phyloP scores from a whole-genome alignment of 2,329 filamentous ascomycete genomes.

The Cytospora leucostoma region DNA sequence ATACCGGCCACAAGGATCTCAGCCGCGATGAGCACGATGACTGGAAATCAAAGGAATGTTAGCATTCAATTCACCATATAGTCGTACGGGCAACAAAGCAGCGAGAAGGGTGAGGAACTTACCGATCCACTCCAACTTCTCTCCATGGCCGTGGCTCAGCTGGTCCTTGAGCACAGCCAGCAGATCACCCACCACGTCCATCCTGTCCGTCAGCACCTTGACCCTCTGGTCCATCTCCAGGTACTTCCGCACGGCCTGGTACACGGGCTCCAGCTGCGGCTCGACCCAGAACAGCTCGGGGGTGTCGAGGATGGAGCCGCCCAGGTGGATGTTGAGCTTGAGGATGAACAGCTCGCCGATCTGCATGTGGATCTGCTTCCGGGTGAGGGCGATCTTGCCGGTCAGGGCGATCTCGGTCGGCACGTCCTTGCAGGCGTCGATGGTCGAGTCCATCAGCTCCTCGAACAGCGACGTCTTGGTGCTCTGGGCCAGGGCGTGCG shows the following conservation, averaged over 20 bases:
- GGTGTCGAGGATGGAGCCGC: slow-evolving; percentile 93
- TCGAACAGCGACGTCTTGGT: slow-evolving; percentile 98
- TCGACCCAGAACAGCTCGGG: slow-evolving; percentile 99
- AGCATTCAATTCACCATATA: background rate
- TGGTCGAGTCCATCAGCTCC: slow-evolving; percentile 90
- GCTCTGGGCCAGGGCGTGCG: slow-evolving; percentile 90
- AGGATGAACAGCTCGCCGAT: slow-evolving; percentile 98
- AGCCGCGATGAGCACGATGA: slow-evolving; percentile 92
- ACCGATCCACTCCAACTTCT: slow-evolving; percentile 90
- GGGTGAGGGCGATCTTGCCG: slow-evolving; percentile 85
- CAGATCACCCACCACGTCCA: slow-evolving; percentile 92
- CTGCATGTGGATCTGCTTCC: slow-evolving; percentile 97
- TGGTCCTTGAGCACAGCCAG: slow-evolving; percentile 94
- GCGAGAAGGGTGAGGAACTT: slow-evolving; percentile 40
- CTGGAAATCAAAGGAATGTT: slow-evolving; percentile 43
- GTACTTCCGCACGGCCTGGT: slow-evolving; percentile 92
- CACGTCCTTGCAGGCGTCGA: slow-evolving; percentile 89
- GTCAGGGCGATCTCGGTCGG: slow-evolving; percentile 90
- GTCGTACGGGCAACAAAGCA: background rate
- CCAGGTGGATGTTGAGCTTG: slow-evolving; percentile 96
- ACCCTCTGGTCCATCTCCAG: slow-evolving; percentile 98
- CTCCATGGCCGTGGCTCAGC: slow-evolving; percentile 87
- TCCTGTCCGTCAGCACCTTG: slow-evolving; percentile 79
- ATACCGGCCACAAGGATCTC: slow-evolving; percentile 91
- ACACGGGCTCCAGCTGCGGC: slow-evolving; percentile 93